Percentiles rank a stretch among this genome's conserved stretches.
Conservation (phyloP, 352 stramenopile species). For the Phytophthora sp. region DNA sequence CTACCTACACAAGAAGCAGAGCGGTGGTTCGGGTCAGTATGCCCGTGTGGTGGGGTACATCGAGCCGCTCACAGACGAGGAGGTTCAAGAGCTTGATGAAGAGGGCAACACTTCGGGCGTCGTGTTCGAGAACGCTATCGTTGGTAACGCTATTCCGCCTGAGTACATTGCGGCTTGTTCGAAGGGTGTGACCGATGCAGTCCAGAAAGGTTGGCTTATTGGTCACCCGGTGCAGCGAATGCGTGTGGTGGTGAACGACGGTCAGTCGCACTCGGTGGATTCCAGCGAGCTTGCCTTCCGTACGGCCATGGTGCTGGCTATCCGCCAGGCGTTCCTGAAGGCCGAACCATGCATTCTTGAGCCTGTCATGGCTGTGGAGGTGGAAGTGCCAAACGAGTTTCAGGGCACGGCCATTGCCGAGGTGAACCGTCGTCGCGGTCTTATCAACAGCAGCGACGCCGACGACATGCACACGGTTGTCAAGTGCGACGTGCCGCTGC, state of each 20-base stretch:
- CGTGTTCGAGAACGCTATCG: conserved; percentile 98
- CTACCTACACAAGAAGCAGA: conserved; percentile 99
- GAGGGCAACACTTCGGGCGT: conserved; percentile 57
- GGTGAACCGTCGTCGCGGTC: conserved; percentile 94
- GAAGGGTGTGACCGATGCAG: conserved; percentile 97
- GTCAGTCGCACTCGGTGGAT: conserved; percentile 97
- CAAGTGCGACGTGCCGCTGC: conserved; percentile 95
- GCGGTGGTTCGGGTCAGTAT: conserved; percentile 97
- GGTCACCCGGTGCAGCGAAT: conserved; percentile 94
- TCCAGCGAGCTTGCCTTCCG: conserved; percentile 99
- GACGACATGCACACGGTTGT: conserved; percentile 94
- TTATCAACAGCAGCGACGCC: conserved; percentile 97
- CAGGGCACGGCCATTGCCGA: conserved; percentile 94
- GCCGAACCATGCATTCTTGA: conserved; percentile 95
- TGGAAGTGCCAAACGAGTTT: conserved; percentile 95
- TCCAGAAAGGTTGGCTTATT: conserved; percentile 95
- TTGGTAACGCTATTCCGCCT: conserved; percentile 98
- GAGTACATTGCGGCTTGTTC: conserved; percentile 98
- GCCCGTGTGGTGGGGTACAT: conserved; percentile 97
- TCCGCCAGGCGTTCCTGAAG: conserved; percentile 95
- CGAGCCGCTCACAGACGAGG: conserved; percentile 92
- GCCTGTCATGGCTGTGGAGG: conserved; percentile 96
- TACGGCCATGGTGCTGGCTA: conserved; percentile 94
- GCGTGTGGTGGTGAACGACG: conserved; percentile 91
- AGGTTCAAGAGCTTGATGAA: conserved; percentile 61